Base-by-base conservation (phyloP, 78 protist genomes). In the Dictyostelium citrinum region DNA sequence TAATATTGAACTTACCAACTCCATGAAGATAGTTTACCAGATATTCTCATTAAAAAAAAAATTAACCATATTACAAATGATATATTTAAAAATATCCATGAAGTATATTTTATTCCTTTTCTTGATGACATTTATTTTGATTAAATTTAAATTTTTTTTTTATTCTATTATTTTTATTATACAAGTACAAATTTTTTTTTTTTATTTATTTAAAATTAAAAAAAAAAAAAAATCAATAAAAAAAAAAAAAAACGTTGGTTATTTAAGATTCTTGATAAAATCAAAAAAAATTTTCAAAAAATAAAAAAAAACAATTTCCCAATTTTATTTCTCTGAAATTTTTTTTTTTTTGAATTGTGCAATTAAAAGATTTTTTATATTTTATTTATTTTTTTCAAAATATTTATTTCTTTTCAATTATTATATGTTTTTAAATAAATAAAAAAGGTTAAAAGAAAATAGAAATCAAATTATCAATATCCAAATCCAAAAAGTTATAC, bases 21-120 rank as follows among this genome's bases (percentile, higher is more conserved):
- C 83, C 83, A 77, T 22, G 33, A 20, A 1, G 22, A 1, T 29
- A 77, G 29, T 77, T 46, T 77, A 49, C 49, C 49, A 8, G 83
- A 77, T 29, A 77, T 17, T 29, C 27, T 77, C 24, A 49, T 46
- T 27, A 27, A 46, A 46, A 46, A 77, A 5, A 77, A n/a, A 16
- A 77, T 70, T 70, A 70, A 70, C 77, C 77, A 70, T 14, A 70
- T 6, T 5, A 70, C 77, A 33, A 70, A 70, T 33, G 72, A 64
- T 27, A 64, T 64, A 64, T 64, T 64, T 64, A 64, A 64, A 64
- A 64, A 64, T 64, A 64, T 64, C 72, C 72, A 64, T 11, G 39
- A 27, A 27, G 72, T 4, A 27, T 64, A 64, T 64, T 64, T 64
- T 64, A 64, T 11, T 24, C 7, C 35, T 11, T 27, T 64, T 64